Evolutionary conservation across 179 eudicot genomes (phyloP).

Genomic region (Spergularia azorica): DNA sequence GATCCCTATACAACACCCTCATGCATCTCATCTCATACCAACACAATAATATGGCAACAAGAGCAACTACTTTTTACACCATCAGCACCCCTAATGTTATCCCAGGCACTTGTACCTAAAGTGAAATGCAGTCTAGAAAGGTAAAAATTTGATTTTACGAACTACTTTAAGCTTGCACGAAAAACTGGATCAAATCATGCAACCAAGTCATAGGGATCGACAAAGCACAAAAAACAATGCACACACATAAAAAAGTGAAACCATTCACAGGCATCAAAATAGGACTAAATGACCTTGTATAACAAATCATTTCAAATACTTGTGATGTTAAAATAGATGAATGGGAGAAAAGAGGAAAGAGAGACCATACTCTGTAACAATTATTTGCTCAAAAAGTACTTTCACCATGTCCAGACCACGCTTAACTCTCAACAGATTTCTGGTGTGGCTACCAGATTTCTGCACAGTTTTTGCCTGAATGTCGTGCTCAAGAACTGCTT

Average conservation of each 20-base stretch:
- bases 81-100: not conserved
- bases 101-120: too few species aligned
- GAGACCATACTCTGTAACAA: constrained; percentile 62
- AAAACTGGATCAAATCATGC: not conserved
- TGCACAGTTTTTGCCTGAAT: constrained; percentile 57
- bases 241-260: not conserved
- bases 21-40: too few species aligned
- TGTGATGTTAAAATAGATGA: not conserved
- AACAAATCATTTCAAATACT: too few species aligned
- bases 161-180: not conserved
- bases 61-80: not conserved
- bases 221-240: not conserved
- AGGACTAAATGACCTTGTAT: not conserved
- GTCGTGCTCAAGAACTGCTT: constrained; percentile 60
- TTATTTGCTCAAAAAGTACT: constrained; percentile 79
- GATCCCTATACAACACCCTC: too few species aligned
- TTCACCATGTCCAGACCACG: constrained; percentile 96
- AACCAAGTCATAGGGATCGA: not conserved
- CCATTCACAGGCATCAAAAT: not conserved
- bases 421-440: constrained; percentile 89
- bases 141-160: not conserved
- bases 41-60: too few species aligned
- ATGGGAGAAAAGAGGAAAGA: not conserved
- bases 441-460: constrained; percentile 77
- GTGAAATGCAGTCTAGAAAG: not conserved